Evolutionary conservation across 2,329 filamentous ascomycete genomes (phyloP), one percentile per base, ranked within the genome.

Genomic region (Corniculantispora saksenae): DNA sequence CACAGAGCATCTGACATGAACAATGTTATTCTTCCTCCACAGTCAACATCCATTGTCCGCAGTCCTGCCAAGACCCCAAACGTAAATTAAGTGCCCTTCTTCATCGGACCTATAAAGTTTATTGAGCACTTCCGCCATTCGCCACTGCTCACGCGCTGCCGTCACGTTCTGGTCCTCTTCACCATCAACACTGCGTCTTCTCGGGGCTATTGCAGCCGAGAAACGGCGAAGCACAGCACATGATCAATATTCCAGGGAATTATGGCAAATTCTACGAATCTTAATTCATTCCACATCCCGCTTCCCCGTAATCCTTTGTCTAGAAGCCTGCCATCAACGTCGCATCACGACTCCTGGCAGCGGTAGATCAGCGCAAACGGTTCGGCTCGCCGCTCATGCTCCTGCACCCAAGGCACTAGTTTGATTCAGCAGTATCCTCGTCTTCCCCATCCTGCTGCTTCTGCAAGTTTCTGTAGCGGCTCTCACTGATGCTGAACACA

Each of bases 401-500:
- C 15, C 35, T 38, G 13, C 35, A 38, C 35, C 35, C 27, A 35
- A 9, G 13, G 5, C 10, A 17, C 17, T 32, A 29, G 27, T 21
- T 29, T 56, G 53, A 23, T 40, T 38, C 53, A 19, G 32, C 53
- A 38, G 53, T 6, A 3, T 15, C 25, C 15, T 9, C 23, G 17
- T 19, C 35, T 23, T 47, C 12, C 19, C 23, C 38, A 3, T 62
- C 48, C 23, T 45, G 17, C 8, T 35, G 50, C 17, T 19, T 13
- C 25, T 54, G 50, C 13, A 29, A 13, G n/a, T 54, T 15, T 15
- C 25, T 43, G 35, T 55, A 62, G 19, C 50, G 50, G 23, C 35
- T 58, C 23, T 57, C 45, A 13, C 29, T 50, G 13, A 53, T 58
- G 27, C 61, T 64, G 56, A 64, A 61, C 10, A 65, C 63, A 27